Evolutionary conservation across 1,139 yeast genomes (phyloP), one percentile per base, ranked within the genome.

Genomic region (Yamadazyma friedrichii): DNA sequence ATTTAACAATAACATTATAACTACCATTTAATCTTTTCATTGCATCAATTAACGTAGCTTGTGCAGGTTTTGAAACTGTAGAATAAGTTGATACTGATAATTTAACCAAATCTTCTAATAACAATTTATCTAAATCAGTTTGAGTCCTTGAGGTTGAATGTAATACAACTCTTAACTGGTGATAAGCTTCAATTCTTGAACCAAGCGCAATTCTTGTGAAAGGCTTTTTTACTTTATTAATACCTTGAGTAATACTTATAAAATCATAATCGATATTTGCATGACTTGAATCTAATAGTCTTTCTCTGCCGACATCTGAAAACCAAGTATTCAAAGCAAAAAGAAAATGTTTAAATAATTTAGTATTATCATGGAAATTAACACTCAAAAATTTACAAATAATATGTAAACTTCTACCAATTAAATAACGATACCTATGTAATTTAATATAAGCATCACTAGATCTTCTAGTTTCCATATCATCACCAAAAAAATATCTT

Each of bases 171-270:
- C 98, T 75, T 46, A 85, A 82, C 57, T 80, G 79, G 52, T 93
- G 97, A 50, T 83, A 85, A 11, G 84, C 67, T 45, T 84, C 85
- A n/a, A 88, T 70, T 47, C 96, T 74, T 0, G 88, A 78, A 1
- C 88, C 95, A 33, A 89, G 59, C 2, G 88, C 78, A 4, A 88
- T 74, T 57, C 97, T 78, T 0, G 98, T 89, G 49, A 72, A 85
- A 1, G 95, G 93, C 47, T 85, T 84, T 15, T 80, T 69, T 15
- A 82, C 57, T 33, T 73, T 61, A 35, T 73, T 71, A 24, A 78
- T 62, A 15, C 64, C 65, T 42, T 75, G 77, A 26, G 65, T 57
- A 10, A 61, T 55, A 32, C 62, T 61, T 41, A 64, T 55, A 51
- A 69, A 64, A 15, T 64, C 63, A 55, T 63, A 65, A 48, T 61